These are phyloP conservation scores for Sugiyamaella castrensis DNA, from an alignment of 1,139 yeast genomes.

Conservation along the genomic window DNA sequence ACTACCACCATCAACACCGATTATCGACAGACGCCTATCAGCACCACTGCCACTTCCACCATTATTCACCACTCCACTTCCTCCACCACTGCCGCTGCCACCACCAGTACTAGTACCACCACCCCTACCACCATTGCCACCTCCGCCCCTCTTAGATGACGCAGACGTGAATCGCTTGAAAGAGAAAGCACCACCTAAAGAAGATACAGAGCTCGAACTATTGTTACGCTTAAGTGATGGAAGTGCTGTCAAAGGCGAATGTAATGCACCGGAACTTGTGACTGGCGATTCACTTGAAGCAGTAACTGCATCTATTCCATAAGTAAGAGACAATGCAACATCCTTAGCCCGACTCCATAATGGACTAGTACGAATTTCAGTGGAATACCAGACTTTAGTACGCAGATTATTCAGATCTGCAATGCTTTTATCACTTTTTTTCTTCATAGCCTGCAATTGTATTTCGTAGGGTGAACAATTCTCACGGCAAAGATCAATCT, in stretches of 20 bases:
- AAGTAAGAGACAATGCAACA: conserved; percentile 28
- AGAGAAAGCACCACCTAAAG: conserved; percentile 26
- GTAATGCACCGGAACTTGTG: not conserved
- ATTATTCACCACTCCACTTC: not conserved
- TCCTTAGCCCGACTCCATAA: conserved; percentile 34
- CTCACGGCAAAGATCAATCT: conserved; percentile 23
- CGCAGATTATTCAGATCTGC: conserved; percentile 24
- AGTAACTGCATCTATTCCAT: conserved; percentile 8
- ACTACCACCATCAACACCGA: conserved; percentile 14
- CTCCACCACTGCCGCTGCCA: not conserved
- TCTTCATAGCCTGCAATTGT: conserved; percentile 21
- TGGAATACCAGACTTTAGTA: conserved; percentile 36
- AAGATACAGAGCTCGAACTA: conserved; percentile 24
- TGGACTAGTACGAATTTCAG: conserved; percentile 33
- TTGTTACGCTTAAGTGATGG: conserved; percentile 23
- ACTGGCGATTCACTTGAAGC: conserved; percentile 2
- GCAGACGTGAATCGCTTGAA: conserved; percentile 30
- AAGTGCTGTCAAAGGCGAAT: conserved; percentile 7
- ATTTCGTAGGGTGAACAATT: conserved; percentile 26
- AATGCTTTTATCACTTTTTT: conserved; percentile 21
- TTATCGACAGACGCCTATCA: conserved; percentile 30
- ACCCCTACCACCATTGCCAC: not conserved
- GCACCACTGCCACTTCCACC: not conserved
- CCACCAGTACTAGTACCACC: too few species aligned
- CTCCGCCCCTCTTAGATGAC: conserved; percentile 25